Conservation (phyloP, 2,329 filamentous ascomycete species). For the Exophiala dermatitidis region DNA sequence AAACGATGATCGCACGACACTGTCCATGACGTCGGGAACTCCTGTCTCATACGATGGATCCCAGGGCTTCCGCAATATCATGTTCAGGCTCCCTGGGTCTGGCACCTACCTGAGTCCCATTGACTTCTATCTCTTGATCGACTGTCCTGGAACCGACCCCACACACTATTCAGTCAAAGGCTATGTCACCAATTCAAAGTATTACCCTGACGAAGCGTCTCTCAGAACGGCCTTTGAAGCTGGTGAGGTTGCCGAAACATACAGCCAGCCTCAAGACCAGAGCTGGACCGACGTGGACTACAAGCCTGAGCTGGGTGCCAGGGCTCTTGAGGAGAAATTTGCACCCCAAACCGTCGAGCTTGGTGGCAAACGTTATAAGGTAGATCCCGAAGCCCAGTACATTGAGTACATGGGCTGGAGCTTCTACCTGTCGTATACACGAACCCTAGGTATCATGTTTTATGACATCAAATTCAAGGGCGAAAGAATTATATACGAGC, state of each 20-base stretch:
- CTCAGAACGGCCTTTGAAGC: slow-evolving; percentile 36
- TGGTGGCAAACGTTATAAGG: slow-evolving; percentile 14
- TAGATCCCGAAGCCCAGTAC: slow-evolving; percentile 12
- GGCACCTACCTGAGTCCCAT: slow-evolving; percentile 39
- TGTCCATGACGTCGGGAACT: slow-evolving; percentile 29
- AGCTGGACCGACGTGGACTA: slow-evolving; percentile 14
- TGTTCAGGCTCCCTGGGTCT: slow-evolving; percentile 39
- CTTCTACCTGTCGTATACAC: slow-evolving; percentile 12
- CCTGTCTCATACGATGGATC: slow-evolving; percentile 39
- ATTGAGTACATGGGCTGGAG: slow-evolving; percentile 13
- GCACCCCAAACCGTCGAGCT: slow-evolving; percentile 12
- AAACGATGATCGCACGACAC: slow-evolving; percentile 24
- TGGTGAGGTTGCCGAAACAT: slow-evolving; percentile 34
- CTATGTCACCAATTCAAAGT: slow-evolving; percentile 38
- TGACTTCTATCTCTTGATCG: slow-evolving; percentile 42
- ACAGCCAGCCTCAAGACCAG: slow-evolving; percentile 29
- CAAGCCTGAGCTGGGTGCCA: slow-evolving; percentile 11
- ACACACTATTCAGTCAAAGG: slow-evolving; percentile 39
- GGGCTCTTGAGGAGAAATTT: slow-evolving; percentile 10
- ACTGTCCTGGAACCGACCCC: slow-evolving; percentile 41
- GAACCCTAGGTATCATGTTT: slow-evolving; percentile 14
- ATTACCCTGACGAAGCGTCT: slow-evolving; percentile 33
- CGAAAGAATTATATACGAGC: slow-evolving; percentile 47
- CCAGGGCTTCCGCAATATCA: slow-evolving; percentile 36
- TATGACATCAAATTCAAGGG: slow-evolving; percentile 43